Conservation (phyloP, 176 grass and related monocot species). For the Triticum urartu region DNA sequence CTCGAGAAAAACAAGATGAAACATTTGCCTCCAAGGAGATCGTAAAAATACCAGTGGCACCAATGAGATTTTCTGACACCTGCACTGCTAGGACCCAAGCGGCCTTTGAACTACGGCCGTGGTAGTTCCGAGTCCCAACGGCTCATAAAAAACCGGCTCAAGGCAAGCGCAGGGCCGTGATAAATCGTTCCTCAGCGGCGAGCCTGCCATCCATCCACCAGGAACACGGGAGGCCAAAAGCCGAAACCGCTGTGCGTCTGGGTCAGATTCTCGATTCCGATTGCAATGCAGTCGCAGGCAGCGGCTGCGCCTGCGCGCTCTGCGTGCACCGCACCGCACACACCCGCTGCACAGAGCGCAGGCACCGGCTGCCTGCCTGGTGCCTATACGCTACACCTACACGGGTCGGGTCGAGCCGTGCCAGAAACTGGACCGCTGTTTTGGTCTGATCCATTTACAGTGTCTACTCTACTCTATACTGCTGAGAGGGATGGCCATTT, state of each 20-base stretch:
- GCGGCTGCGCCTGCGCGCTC: not conserved
- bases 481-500: no score
- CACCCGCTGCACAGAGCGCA: constrained; percentile 1
- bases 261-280: constrained; percentile 7
- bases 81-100: not conserved
- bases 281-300: not conserved
- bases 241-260: not conserved
- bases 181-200: not conserved
- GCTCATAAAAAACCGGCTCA: constrained; percentile 16
- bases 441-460: not conserved
- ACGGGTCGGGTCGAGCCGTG: not conserved
- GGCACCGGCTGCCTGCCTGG: not conserved
- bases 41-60: no score
- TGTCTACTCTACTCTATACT: not conserved
- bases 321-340: not conserved
- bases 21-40: no score
- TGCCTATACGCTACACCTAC: not conserved
- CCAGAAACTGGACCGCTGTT: constrained; percentile 1
- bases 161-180: not conserved
- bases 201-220: not conserved
- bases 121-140: constrained; percentile 21
- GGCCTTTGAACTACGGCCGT: not conserved
- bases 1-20: no score
- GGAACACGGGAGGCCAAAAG: not conserved
- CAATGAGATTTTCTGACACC: not conserved